Percentiles rank a stretch among this genome's conserved stretches.
Conservation (phyloP, 345 rosid species). For the Linum trigynum region DNA sequence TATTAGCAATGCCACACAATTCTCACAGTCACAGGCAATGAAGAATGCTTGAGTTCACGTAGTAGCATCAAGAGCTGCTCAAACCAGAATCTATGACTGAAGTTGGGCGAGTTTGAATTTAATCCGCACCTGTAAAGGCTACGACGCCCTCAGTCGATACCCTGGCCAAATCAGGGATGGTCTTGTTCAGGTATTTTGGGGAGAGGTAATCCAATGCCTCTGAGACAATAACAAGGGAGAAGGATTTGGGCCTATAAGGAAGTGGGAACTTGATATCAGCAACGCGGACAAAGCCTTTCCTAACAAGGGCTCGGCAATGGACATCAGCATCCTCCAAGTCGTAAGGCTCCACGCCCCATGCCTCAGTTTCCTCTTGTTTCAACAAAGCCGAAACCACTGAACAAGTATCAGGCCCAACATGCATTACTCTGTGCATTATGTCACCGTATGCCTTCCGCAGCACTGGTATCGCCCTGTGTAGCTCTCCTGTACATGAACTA, state of each 20-base stretch:
- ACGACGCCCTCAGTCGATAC: constrained; percentile 70
- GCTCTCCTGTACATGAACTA: constrained; percentile 70
- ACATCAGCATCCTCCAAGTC: constrained; percentile 90
- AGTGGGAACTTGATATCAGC: constrained; percentile 89
- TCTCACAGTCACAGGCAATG: no score
- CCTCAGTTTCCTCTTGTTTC: constrained; percentile 87
- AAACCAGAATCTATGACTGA: background rate
- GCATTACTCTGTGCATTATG: constrained; percentile 82
- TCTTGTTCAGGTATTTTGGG: constrained; percentile 82
- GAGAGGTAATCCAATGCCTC: constrained; percentile 90
- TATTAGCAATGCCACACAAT: no score
- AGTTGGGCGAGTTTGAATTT: background rate
- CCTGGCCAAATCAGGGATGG: constrained; percentile 85
- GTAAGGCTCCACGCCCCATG: constrained; percentile 97
- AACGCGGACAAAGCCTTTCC: constrained; percentile 78
- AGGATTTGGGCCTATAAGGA: constrained; percentile 79
- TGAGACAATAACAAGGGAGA: constrained; percentile 81
- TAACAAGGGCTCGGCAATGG: constrained; percentile 68
- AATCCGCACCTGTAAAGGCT: constrained; percentile 58
- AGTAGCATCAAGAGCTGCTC: background rate
- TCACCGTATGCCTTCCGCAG: constrained; percentile 85
- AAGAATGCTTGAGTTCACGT: no score
- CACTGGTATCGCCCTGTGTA: constrained; percentile 68
- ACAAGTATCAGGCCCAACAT: constrained; percentile 92
- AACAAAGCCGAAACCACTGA: constrained; percentile 68